phyloP scores from a whole-genome alignment of 2,329 filamentous ascomycete genomes.

The Penicillium sp. region DNA sequence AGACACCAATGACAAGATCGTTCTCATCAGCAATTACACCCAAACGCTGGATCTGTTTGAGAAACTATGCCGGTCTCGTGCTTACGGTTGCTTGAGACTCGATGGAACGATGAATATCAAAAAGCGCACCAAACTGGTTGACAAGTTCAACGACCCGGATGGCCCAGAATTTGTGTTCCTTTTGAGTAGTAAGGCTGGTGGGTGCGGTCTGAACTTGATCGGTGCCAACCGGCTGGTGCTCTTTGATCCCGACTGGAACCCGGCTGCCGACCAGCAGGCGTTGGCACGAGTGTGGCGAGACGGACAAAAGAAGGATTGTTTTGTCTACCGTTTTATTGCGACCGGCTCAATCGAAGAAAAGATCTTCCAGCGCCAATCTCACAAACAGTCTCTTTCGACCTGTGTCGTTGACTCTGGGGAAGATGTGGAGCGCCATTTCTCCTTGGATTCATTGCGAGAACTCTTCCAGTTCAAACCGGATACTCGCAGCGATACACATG shows the following conservation, averaged over 20 bases:
- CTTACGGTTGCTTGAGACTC: constrained; percentile 83
- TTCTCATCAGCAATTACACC: constrained; percentile 98
- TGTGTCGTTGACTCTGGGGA: constrained; percentile 96
- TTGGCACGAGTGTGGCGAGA: constrained; percentile 98
- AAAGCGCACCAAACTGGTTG: constrained; percentile 94
- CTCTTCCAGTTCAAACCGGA: constrained; percentile 87
- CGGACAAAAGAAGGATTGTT: constrained; percentile 98
- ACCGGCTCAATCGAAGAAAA: constrained; percentile 99
- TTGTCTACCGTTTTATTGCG: constrained; percentile 98
- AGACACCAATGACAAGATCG: constrained; percentile 98
- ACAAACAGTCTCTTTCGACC: constrained; percentile 95
- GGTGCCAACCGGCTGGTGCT: constrained; percentile 92
- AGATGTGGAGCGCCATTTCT: constrained; percentile 96
- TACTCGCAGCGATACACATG: constrained; percentile 91
- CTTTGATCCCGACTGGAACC: constrained; percentile 98
- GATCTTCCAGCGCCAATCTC: constrained; percentile 96
- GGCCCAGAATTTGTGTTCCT: constrained; percentile 91
- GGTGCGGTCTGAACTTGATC: constrained; percentile 93
- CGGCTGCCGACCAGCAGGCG: constrained; percentile 94
- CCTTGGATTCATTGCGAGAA: constrained; percentile 84
- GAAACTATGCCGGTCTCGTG: constrained; percentile 78
- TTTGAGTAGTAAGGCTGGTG: constrained; percentile 94
- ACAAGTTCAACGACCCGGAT: constrained; percentile 94
- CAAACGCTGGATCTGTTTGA: constrained; percentile 95
- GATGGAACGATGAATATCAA: constrained; percentile 98